Evolutionary conservation across 1,139 yeast genomes (phyloP).

Genomic region (Diutina pseudorugosa): DNA sequence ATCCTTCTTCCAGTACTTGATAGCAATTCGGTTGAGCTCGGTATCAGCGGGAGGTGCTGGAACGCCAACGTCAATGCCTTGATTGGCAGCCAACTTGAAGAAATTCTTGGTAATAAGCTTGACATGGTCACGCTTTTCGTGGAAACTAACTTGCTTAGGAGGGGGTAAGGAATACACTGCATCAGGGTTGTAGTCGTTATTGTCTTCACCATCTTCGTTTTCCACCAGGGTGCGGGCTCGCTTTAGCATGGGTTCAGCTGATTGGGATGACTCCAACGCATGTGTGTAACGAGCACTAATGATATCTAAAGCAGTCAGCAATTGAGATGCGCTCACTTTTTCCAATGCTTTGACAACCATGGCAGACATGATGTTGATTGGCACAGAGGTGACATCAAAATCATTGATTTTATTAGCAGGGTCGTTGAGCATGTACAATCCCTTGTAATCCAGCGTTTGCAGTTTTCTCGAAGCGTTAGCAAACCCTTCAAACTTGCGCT

Average conservation of each 20-base stretch:
- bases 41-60: slow-evolving; percentile 11
- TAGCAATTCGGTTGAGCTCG: slow-evolving; percentile 39
- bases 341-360: slow-evolving; percentile 62
- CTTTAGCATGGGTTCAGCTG: slow-evolving; percentile 5
- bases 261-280: slow-evolving; percentile 9
- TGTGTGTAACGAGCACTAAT: slow-evolving; percentile 46
- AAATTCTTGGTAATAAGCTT: slow-evolving; percentile 42
- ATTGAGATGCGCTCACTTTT: not conserved
- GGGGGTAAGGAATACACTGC: slow-evolving; percentile 46
- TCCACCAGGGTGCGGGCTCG: not conserved
- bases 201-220: slow-evolving; percentile 11
- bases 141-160: slow-evolving; percentile 36
- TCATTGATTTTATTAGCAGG: slow-evolving; percentile 44
- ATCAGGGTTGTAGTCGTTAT: slow-evolving; percentile 24
- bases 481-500: slow-evolving; percentile 19
- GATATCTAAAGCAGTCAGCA: slow-evolving; percentile 15
- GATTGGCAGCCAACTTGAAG: slow-evolving; percentile 29
- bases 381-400: slow-evolving; percentile 60
- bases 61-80: slow-evolving; percentile 12
- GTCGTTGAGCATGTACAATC: slow-evolving; percentile 50
- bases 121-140: slow-evolving; percentile 38
- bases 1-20: slow-evolving; percentile 52
- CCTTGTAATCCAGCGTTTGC: slow-evolving; percentile 22
- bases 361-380: slow-evolving; percentile 49
- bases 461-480: slow-evolving; percentile 17